These are phyloP conservation scores for Thermothielavioides terrestris DNA, from an alignment of 495 filamentous ascomycete genomes.

Conservation along the genomic window DNA sequence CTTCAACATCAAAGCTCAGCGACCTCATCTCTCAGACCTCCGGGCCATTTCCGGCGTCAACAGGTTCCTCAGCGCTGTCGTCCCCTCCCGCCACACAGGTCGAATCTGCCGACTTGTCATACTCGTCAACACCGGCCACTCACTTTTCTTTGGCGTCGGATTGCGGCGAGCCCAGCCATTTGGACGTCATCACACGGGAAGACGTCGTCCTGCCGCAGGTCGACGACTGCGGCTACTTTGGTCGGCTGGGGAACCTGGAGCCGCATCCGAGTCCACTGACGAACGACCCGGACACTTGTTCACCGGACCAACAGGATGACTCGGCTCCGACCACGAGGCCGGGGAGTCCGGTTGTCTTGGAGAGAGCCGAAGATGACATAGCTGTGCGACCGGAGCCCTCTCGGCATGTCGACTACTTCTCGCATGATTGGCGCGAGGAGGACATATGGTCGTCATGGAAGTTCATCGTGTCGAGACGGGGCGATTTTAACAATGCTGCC, in stretches of 20 bases:
- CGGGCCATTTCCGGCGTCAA: constrained; percentile 32
- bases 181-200: no score
- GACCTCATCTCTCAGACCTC: constrained; percentile 29
- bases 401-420: constrained; percentile 91
- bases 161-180: constrained; percentile 35
- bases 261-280: constrained; percentile 38
- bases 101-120: constrained; percentile 35
- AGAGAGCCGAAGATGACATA: constrained; percentile 72
- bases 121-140: constrained; percentile 52
- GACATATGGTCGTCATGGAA: constrained; percentile 98
- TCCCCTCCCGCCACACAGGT: constrained; percentile 32
- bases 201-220: constrained; percentile 53
- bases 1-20: constrained; percentile 36
- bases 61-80: constrained; percentile 41
- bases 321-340: constrained; percentile 40
- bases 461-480: constrained; percentile 71
- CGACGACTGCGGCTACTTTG: constrained; percentile 42
- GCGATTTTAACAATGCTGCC: constrained; percentile 68
- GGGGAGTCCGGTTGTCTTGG: constrained; percentile 33
- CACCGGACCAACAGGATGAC: constrained; percentile 36
- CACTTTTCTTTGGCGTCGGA: constrained; percentile 52
- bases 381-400: constrained; percentile 70
- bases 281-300: constrained; percentile 37
- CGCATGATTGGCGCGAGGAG: constrained; percentile 91
- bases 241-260: constrained; percentile 38